Evolutionary conservation across 192 early-diverging fungal species (phyloP).

Genomic region (Linnemannia exigua): DNA sequence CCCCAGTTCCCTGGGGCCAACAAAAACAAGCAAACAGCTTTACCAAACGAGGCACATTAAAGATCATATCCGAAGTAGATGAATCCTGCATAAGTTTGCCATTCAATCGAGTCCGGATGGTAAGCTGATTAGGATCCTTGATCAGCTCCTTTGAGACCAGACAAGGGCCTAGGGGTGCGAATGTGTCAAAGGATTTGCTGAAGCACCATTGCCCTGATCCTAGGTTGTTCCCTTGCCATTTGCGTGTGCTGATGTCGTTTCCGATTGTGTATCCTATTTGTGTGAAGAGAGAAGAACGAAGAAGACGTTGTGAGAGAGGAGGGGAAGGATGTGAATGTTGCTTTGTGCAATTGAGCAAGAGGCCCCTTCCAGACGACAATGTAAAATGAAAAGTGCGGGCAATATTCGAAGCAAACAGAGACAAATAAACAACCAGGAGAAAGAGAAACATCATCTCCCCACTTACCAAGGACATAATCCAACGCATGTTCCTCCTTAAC

Average conservation of each 20-base stretch:
- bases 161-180: constrained; percentile 69
- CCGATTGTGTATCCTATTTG: constrained; percentile 66
- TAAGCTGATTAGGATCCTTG: constrained; percentile 64
- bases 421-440: not conserved
- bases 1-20: not conserved
- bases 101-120: constrained; percentile 61
- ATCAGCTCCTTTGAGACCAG: constrained; percentile 68
- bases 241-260: constrained; percentile 73
- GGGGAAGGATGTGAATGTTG: not conserved
- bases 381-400: not conserved
- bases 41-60: constrained; percentile 64
- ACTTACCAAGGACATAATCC: constrained; percentile 62
- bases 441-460: too few species aligned
- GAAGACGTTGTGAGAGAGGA: too few species aligned
- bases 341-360: not conserved
- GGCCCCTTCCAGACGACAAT: not conserved
- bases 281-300: too few species aligned
- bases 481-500: constrained; percentile 63
- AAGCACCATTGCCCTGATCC: constrained; percentile 71
- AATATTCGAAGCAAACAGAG: not conserved
- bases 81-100: constrained; percentile 65
- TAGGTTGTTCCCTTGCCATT: constrained; percentile 66
- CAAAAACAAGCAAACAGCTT: not conserved
- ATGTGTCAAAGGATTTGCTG: constrained; percentile 74
- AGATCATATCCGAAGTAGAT: constrained; percentile 71